Percentiles rank a stretch among this genome's conserved stretches.
Conservation (phyloP, 2,329 filamentous ascomycete species). For the Fusarium sp. region DNA sequence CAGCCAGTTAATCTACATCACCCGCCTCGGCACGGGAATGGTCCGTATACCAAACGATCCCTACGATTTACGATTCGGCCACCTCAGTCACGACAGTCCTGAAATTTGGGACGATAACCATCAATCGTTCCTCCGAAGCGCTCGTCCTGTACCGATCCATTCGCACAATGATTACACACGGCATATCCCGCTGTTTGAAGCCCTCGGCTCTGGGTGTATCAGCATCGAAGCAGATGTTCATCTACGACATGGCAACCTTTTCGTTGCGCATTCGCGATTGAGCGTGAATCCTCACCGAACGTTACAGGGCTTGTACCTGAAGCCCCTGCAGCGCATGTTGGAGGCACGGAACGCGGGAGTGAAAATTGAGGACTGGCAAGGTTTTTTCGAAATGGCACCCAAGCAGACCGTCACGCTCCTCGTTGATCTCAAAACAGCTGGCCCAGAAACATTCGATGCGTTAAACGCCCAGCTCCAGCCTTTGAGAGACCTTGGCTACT, state of each 20-base stretch:
- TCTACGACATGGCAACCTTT: not conserved
- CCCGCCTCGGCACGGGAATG: not conserved
- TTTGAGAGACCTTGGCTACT: not conserved
- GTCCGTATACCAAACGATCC: conserved; percentile 14
- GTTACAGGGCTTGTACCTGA: not conserved
- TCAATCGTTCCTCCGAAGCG: conserved; percentile 13
- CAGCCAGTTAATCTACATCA: conserved; percentile 6
- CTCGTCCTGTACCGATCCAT: conserved; percentile 5
- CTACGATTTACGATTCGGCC: conserved; percentile 16
- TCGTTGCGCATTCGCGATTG: conserved; percentile 5
- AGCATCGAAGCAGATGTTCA: conserved; percentile 20
- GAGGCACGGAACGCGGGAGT: not conserved
- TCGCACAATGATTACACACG: conserved; percentile 24
- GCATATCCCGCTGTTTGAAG: conserved; percentile 16
- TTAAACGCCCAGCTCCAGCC: not conserved
- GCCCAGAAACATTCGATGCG: not conserved
- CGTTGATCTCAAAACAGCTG: conserved; percentile 11
- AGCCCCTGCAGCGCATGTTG: conserved; percentile 13
- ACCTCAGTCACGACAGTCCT: conserved; percentile 6
- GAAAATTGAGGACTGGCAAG: not conserved
- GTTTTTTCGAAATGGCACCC: not conserved
- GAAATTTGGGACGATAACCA: conserved; percentile 16
- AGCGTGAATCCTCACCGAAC: not conserved
- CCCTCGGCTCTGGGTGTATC: conserved; percentile 14
- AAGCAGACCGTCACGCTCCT: conserved; percentile 7